Evolutionary conservation across 768 basidiomycete genomes (phyloP).

Genomic region (Lactarius akahatsu): DNA sequence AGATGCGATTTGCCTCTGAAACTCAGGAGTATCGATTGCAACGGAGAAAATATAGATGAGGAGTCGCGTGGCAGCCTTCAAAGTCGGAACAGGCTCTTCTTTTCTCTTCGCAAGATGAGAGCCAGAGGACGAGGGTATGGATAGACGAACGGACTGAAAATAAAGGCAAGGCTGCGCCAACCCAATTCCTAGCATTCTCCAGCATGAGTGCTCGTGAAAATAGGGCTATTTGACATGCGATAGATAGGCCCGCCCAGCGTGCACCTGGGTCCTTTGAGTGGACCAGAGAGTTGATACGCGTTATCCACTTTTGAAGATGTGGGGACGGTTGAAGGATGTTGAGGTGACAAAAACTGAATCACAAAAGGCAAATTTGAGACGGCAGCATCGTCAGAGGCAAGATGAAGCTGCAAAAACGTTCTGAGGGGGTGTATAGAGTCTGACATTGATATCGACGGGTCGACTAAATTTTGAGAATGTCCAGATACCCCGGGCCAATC

Average conservation of each 20-base stretch:
- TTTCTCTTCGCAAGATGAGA: constrained; percentile 47
- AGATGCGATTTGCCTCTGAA: constrained; percentile 72
- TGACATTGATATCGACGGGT: constrained; percentile 12
- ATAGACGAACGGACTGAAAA: constrained; percentile 60
- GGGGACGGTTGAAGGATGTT: constrained; percentile 59
- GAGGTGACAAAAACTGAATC: constrained; percentile 51
- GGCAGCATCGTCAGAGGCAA: constrained; percentile 66
- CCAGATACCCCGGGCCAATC: background rate
- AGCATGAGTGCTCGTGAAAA: constrained; percentile 60
- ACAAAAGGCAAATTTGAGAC: constrained; percentile 59
- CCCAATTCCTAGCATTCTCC: constrained; percentile 73
- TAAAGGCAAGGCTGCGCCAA: constrained; percentile 59
- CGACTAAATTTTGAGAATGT: background rate
- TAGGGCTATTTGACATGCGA: constrained; percentile 65
- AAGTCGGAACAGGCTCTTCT: constrained; percentile 58
- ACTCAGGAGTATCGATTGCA: constrained; percentile 65
- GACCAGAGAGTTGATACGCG: constrained; percentile 69
- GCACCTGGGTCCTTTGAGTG: constrained; percentile 75
- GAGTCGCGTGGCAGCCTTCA: constrained; percentile 67
- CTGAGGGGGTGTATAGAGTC: constrained; percentile 51
- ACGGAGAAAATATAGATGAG: constrained; percentile 58
- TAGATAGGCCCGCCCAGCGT: constrained; percentile 76
- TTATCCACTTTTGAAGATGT: constrained; percentile 72
- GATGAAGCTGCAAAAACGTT: constrained; percentile 64
- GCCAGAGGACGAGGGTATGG: constrained; percentile 32